These are phyloP conservation scores for Hymenoscyphus repandus DNA, from an alignment of 2,329 filamentous ascomycete genomes.

Conservation along the genomic window DNA sequence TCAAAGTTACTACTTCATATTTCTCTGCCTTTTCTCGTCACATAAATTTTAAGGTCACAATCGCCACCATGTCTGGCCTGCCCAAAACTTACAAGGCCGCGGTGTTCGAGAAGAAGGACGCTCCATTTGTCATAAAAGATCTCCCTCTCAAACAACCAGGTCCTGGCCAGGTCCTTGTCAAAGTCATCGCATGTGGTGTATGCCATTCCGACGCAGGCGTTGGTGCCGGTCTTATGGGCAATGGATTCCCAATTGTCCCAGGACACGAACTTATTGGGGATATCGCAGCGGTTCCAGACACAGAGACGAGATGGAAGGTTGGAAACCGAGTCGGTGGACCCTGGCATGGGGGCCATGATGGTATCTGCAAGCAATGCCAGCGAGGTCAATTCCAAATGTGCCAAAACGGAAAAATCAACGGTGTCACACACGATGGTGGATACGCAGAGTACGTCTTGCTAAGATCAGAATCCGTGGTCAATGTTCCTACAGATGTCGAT, in stretches of 20 bases:
- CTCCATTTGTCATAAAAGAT: conserved; percentile 53
- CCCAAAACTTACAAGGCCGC: conserved; percentile 65
- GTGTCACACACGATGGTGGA: conserved; percentile 61
- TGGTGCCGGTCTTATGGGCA: conserved; percentile 45
- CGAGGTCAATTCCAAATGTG: conserved; percentile 65
- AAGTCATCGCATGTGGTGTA: conserved; percentile 66
- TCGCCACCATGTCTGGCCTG: conserved; percentile 33
- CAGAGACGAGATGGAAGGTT: conserved; percentile 51
- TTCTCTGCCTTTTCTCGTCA: no score
- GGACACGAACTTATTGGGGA: conserved; percentile 71
- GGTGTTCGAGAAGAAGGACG: conserved; percentile 48
- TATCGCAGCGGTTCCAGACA: conserved; percentile 54
- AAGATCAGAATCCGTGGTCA: conserved; percentile 54
- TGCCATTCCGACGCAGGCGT: conserved; percentile 56
- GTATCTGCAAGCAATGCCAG: conserved; percentile 56
- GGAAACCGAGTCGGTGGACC: conserved; percentile 63
- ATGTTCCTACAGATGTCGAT: conserved; percentile 47
- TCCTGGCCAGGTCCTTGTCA: conserved; percentile 59
- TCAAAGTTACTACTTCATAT: no score
- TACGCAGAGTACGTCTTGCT: conserved; percentile 60
- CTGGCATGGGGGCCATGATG: conserved; percentile 62
- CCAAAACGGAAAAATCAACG: conserved; percentile 56
- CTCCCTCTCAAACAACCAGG: conserved; percentile 51
- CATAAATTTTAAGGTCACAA: not conserved
- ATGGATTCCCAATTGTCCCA: conserved; percentile 55